A percentile compares a stretch with the other conserved stretches of the same genome.
Conservation (phyloP, 2,329 filamentous ascomycete species). For the Chalaropsis thielavioides region DNA sequence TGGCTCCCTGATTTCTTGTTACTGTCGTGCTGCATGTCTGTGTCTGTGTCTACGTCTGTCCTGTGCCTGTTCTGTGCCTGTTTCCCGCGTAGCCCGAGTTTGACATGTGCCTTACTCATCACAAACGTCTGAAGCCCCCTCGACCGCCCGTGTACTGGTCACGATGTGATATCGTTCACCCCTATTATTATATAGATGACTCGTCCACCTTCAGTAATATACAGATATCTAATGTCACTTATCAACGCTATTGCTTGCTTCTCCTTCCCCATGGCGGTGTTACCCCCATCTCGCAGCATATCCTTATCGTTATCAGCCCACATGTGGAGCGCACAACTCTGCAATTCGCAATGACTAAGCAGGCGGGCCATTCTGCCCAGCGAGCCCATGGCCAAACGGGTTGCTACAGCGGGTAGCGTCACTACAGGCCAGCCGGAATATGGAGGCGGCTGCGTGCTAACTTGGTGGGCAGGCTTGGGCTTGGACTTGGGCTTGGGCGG, state of each 20-base stretch:
- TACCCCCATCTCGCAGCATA: too few species aligned
- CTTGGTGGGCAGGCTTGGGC: not conserved
- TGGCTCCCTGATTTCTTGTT: not conserved
- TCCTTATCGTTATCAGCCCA: not conserved
- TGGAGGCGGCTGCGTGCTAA: slow-evolving; percentile 15
- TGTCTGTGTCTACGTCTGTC: too few species aligned
- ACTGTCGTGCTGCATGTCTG: not conserved
- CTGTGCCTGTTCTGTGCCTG: too few species aligned
- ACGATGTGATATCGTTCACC: too few species aligned
- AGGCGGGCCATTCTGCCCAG: not conserved
- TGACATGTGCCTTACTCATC: not conserved
- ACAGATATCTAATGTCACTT: too few species aligned
- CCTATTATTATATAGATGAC: too few species aligned
- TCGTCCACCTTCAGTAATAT: too few species aligned
- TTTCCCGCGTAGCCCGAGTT: not conserved
- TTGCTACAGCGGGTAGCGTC: not conserved
- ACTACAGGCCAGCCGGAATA: slow-evolving; percentile 14
- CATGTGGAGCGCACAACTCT: not conserved
- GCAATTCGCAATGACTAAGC: not conserved
- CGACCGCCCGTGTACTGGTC: too few species aligned
- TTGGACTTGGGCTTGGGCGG: not conserved
- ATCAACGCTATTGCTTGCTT: too few species aligned
- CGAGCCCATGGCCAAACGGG: not conserved
- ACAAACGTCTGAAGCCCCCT: too few species aligned
- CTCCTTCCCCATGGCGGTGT: too few species aligned